Evolutionary conservation across 139 green algal species (phyloP), one percentile per base, ranked within the genome.

Genomic region (Microglena sp.): DNA sequence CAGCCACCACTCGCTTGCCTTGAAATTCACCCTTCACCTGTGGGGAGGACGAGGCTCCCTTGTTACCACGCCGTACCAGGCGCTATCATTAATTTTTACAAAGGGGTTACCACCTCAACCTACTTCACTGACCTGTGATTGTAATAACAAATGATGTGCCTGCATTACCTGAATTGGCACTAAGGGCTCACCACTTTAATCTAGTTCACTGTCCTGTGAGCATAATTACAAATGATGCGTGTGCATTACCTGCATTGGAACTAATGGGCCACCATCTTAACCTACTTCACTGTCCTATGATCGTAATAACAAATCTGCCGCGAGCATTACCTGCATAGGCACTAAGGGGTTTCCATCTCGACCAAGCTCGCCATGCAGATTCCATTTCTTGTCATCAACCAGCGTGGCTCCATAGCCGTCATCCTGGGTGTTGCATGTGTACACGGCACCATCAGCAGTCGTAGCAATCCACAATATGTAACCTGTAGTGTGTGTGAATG

Each of bases 361-460:
- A 1, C 76, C 79, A 46, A 86, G 76, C 69, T 86, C 69, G 4
- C 67, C 60, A 1, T 44, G 64, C 24, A 68, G 3, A 57, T 82
- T 81, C 7, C 45, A 46, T 1, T 31, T 15, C n/a, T 44, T 72
- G 55, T 77, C 71, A n/a, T 68, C 43, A 26, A 60, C 31, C 60
- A 86, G 67, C 1, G 79, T 86, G 43, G 76, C 74, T 55, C 69
- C 78, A 58, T 80, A 83, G 69, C 72, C 73, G 58, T 84, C 77
- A 34, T 80, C 78, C 74, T 64, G 50, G 11, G 40, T 50, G 40
- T 75, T 68, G 67, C 82, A 86, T 1, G 78, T 82, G 70, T 66
- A 86, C 24, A 86, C 63, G 32, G 68, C 44, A 8, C 82, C 82
- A 21, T 70, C 55, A 1, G 44, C 45, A 1, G 74, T 84, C 35